Conservation (phyloP, 768 basidiomycete species). For the Postia placenta region DNA sequence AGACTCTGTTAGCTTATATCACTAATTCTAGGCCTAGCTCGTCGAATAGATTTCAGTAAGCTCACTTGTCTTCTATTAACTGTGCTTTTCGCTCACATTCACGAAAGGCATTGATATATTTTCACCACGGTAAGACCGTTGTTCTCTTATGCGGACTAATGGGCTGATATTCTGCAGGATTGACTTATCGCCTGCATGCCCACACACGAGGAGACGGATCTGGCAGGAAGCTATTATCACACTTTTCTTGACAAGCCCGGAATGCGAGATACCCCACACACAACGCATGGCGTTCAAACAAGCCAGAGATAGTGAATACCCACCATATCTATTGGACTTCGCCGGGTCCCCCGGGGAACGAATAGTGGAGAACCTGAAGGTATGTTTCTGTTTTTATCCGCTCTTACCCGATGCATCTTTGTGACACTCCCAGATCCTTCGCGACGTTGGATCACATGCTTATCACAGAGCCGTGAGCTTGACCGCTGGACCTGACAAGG, state of each 20-base stretch:
- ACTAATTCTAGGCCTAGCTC: slow-evolving; percentile 40
- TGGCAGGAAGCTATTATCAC: slow-evolving; percentile 76
- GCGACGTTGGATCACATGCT: slow-evolving; percentile 54
- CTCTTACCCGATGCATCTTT: background rate
- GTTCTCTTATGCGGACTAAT: background rate
- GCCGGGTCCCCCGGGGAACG: slow-evolving; percentile 59
- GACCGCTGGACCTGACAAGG: slow-evolving; percentile 39
- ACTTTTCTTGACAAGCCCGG: slow-evolving; percentile 53
- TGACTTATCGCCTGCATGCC: slow-evolving; percentile 48
- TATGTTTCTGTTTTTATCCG: slow-evolving; percentile 16
- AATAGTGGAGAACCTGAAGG: slow-evolving; percentile 77
- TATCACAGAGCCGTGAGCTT: slow-evolving; percentile 51
- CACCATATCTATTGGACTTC: slow-evolving; percentile 68
- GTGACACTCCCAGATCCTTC: slow-evolving; percentile 47
- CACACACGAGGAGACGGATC: slow-evolving; percentile 63
- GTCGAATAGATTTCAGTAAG: slow-evolving; percentile 73
- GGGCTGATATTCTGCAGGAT: slow-evolving; percentile 26
- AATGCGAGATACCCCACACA: slow-evolving; percentile 50
- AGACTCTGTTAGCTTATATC: slow-evolving; percentile 2
- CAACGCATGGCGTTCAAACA: slow-evolving; percentile 57
- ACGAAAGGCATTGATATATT: slow-evolving; percentile 69
- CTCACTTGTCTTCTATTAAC: slow-evolving; percentile 5
- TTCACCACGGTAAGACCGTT: slow-evolving; percentile 52
- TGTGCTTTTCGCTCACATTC: background rate
- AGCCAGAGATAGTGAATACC: slow-evolving; percentile 48